A percentile compares a stretch with the other conserved stretches of the same genome.
phyloP scores from a whole-genome alignment of 2,329 filamentous ascomycete genomes.

The Fusarium sp. region DNA sequence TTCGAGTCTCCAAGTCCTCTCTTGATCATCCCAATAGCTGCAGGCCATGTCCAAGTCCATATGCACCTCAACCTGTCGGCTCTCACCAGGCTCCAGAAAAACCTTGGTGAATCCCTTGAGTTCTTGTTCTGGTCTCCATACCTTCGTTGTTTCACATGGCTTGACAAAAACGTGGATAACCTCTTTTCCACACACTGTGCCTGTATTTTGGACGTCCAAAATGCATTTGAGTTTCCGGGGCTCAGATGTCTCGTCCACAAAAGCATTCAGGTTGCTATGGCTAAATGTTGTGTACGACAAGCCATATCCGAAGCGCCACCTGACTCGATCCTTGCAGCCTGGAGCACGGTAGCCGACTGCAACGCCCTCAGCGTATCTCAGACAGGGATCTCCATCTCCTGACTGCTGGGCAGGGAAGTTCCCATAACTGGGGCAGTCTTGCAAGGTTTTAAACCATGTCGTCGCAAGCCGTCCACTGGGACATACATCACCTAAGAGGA shows the following conservation, averaged over 20 bases:
- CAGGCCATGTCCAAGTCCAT: conserved; percentile 12
- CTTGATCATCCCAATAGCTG: conserved; percentile 13
- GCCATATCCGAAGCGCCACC: conserved; percentile 27
- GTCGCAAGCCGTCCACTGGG: conserved; percentile 27
- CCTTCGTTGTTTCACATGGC: neutral
- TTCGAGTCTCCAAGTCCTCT: conserved; percentile 21
- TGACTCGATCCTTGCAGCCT: neutral
- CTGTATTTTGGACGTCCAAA: conserved; percentile 12
- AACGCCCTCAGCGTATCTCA: conserved; percentile 26
- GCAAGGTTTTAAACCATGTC: conserved; percentile 30
- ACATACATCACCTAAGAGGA: conserved; percentile 12
- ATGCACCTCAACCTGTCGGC: neutral
- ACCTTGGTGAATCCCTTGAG: conserved; percentile 29
- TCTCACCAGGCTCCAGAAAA: neutral
- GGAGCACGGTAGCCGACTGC: conserved; percentile 26
- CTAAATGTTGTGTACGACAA: conserved; percentile 22
- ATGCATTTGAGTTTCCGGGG: neutral
- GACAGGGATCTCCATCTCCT: neutral
- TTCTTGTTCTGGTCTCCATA: conserved; percentile 28
- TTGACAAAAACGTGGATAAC: conserved; percentile 23
- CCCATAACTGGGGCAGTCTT: conserved; percentile 23
- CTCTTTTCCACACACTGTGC: conserved; percentile 14
- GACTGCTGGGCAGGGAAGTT: conserved; percentile 24
- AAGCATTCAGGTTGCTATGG: conserved; percentile 12
- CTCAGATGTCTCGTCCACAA: neutral